Evolutionary conservation across 1,284 basidiomycete genomes (phyloP), one percentile per base, ranked within the genome.

Genomic region (Peniophora sp.): DNA sequence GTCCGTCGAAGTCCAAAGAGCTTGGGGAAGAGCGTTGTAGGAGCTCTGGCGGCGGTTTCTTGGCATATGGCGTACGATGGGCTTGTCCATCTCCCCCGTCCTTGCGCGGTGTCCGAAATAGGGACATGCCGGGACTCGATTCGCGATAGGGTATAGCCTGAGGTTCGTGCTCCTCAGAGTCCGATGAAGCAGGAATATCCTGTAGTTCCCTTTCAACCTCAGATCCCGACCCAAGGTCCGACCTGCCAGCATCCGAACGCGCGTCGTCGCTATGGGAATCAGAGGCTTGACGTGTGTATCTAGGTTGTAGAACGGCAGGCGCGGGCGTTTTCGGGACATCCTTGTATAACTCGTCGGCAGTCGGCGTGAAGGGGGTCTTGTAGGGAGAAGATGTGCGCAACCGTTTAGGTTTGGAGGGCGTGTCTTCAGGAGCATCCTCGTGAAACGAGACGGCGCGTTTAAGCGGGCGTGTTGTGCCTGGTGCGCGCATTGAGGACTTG

Each of bases 401-500:
- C 22, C 43, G 15, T 2, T 39, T 48, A 3, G 48, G 52, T 20
- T 56, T 57, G 12, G 56, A 56, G 1, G 55, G 55, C 3, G 50
- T 57, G 18, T 57, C 56, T n/a, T 50, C 52, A 1, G 41, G 23
- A 23, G 22, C 10, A 34, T 20, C 24, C 43, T n/a, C 24, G 36
- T 12, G 22, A 22, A 56, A 56, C 20, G 51, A 43, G 15, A 56
- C 54, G 32, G 53, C 53, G 44, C 55, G 55, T 47, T 56, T 56
- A 9, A 41, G n/a, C 46, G 42, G 46, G 24, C 15, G 23, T 39
- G 37, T 8, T 15, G 18, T 15, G 37, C 23, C 35, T 22, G 32
- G 34, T 2, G 34, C 47, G 42, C 56, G 55, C n/a, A 56, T 43
- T 0, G 55, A 45, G 14, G 55, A 57, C 27, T 54, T 57, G 24